Evolutionary conservation across 2,329 filamentous ascomycete species (phyloP).

Genomic region (Alternaria brassicae): DNA sequence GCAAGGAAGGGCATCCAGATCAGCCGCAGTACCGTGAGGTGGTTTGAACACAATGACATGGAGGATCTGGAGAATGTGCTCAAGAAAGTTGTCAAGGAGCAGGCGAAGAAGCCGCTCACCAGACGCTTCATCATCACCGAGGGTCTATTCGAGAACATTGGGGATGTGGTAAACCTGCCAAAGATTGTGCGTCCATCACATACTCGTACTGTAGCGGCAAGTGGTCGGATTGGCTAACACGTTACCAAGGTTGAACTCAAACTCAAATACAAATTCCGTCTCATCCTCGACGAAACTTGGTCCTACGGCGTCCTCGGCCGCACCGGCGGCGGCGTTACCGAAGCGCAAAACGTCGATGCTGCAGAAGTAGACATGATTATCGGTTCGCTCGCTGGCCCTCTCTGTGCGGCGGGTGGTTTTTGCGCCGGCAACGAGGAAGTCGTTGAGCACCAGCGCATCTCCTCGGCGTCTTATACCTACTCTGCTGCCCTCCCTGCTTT

Average conservation of each 20-base stretch:
- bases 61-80: conserved; percentile 87
- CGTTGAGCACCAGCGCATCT: conserved; percentile 94
- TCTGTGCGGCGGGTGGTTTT: conserved; percentile 94
- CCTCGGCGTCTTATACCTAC: conserved; percentile 90
- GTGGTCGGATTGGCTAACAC: conserved; percentile 10
- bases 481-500: conserved; percentile 94
- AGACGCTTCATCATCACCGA: conserved; percentile 96
- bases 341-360: conserved; percentile 95
- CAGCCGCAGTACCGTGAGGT: conserved; percentile 85
- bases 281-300: conserved; percentile 97
- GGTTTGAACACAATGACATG: conserved; percentile 97
- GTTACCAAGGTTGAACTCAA: conserved; percentile 79
- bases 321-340: conserved; percentile 89
- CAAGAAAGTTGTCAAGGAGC: conserved; percentile 84
- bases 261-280: conserved; percentile 94
- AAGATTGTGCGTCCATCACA: conserved; percentile 70
- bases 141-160: conserved; percentile 88
- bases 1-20: conserved; percentile 95
- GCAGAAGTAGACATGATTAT: conserved; percentile 96
- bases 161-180: conserved; percentile 83
- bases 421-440: conserved; percentile 92
- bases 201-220: not conserved
- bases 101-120: conserved; percentile 86
- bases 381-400: conserved; percentile 85
- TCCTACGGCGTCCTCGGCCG: conserved; percentile 94